Percentiles rank a stretch among this genome's conserved stretches.
phyloP scores from a whole-genome alignment of 1,139 yeast species.

The Nakaseomyces kungkrabaensis region DNA sequence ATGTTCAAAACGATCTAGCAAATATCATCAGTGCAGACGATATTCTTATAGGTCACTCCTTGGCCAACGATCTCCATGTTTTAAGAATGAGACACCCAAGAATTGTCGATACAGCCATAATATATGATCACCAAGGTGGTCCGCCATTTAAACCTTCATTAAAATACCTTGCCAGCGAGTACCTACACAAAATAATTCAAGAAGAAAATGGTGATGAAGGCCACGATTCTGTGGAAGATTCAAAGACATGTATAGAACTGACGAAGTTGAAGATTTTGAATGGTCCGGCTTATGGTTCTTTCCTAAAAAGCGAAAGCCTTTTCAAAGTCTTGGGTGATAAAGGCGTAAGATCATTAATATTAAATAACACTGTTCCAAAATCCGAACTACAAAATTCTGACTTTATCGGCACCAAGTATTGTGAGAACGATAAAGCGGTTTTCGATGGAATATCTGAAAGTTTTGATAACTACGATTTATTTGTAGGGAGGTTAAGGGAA shows the following conservation, averaged over 20 bases:
- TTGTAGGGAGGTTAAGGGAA: slow-evolving; percentile 49
- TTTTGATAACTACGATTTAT: slow-evolving; percentile 36
- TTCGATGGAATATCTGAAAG: slow-evolving; percentile 35
- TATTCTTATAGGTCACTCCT: slow-evolving; percentile 61
- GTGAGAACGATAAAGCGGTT: slow-evolving; percentile 51
- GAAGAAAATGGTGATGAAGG: slow-evolving; percentile 42
- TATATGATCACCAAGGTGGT: slow-evolving; percentile 68
- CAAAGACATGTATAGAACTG: slow-evolving; percentile 68
- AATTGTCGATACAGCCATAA: slow-evolving; percentile 59
- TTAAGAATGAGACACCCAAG: slow-evolving; percentile 49
- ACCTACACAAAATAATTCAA: slow-evolving; percentile 55
- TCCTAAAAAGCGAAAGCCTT: slow-evolving; percentile 36
- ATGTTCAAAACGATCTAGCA: slow-evolving; percentile 53
- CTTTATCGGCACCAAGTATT: slow-evolving; percentile 31
- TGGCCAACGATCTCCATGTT: slow-evolving; percentile 58
- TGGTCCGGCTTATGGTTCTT: slow-evolving; percentile 58
- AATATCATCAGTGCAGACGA: slow-evolving; percentile 41
- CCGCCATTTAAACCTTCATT: slow-evolving; percentile 73
- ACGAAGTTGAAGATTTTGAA: slow-evolving; percentile 56
- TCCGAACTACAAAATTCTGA: slow-evolving; percentile 7
- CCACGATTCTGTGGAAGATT: slow-evolving; percentile 84
- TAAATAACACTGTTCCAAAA: slow-evolving; percentile 26
- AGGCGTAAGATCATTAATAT: slow-evolving; percentile 34
- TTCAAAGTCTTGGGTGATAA: slow-evolving; percentile 29
- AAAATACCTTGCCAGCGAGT: slow-evolving; percentile 51